Evolutionary conservation across 352 stramenopile species (phyloP), one percentile per base, ranked within the genome.

Genomic region (Pythium diclinum): DNA sequence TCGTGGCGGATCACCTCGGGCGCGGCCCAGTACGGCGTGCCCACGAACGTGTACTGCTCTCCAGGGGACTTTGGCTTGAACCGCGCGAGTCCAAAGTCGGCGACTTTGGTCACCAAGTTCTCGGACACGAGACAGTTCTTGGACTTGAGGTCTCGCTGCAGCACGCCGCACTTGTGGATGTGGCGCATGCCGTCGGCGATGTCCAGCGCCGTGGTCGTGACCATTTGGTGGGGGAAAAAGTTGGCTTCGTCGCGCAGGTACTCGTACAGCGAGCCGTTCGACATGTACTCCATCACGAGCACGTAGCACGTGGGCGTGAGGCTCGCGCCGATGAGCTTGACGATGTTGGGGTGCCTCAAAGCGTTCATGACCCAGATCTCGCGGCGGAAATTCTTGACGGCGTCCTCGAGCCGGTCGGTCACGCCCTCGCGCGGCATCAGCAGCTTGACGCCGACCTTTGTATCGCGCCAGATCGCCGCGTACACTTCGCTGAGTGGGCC

Each of bases 261-360:
- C 16, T 92, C 84, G 70, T 92, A 92, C 11, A 92, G 61, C n/a
- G 82, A 90, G 34, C 84, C 84, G 59, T 92, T 92, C 23, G 84
- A 68, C 84, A 92, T 92, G 68, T 92, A 92, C 67, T 92, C 84
- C 84, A 92, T 92, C 25, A 92, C 79, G 28, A 92, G 76, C 23
- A 92, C 84, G 61, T 92, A 92, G 64, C 84, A 92, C 36, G 67
- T 86, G 14, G 79, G 79, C 23, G 84, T 92, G 56, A 91, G 68
- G 56, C 82, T 90, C 56, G 84, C 84, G 48, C 84, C 84, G 28
- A 92, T 86, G 46, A 92, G 71, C 34, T 87, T 87, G 55, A 91
- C 71, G 14, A 92, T 81, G 55, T 92, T 92, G 14, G 82, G 77
- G 46, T 92, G 84, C 57, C 78, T 79, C 38, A 92, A 67, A 2